Evolutionary conservation across 768 basidiomycete genomes (phyloP), one percentile per base, ranked within the genome.

Genomic region (Amanita jacksonii): DNA sequence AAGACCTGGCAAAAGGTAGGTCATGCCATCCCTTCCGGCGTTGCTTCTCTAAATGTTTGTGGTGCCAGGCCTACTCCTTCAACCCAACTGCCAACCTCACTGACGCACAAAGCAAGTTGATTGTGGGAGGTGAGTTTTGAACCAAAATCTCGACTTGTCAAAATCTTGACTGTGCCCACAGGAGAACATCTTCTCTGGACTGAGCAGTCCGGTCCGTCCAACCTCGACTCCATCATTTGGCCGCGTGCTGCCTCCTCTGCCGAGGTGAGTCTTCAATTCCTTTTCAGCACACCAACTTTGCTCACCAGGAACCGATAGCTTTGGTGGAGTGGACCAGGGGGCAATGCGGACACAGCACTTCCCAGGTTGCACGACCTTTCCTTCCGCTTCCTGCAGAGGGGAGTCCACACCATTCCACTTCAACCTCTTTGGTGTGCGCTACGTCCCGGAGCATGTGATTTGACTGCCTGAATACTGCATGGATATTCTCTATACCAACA

Each of bases 401-500:
- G 84, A 4, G 65, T 86, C 4, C 52, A 62, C 3, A 74, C 82
- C 1, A 75, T 76, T 37, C 57, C 74, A 3, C 60, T 87, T 18
- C 84, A 86, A 57, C 85, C 85, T 0, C 56, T 75, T 48, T 86
- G 78, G 77, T 87, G 84, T 58, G 84, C 79, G 5, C 54, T 86
- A 36, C 62, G 80, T 8, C 76, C 80, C 2, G 72, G 71, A 18
- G 61, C 58, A 15, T 82, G 80, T 52, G 73, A 81, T 59, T 39
- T 77, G 44, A 57, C 54, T 45, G 61, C 60, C 38, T 78, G 44
- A 59, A 39, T 23, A n/a, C 16, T 2, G 12, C 15, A 22, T 37
- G 15, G 36, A 16, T n/a, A n/a, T n/a, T n/a, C n/a, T n/a, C n/a
- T n/a, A n/a, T n/a, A n/a, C n/a, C n/a, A n/a, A n/a, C n/a, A n/a